Base-by-base conservation (phyloP, 2,329 filamentous ascomycete genomes). In the Botryotinia calthae region DNA sequence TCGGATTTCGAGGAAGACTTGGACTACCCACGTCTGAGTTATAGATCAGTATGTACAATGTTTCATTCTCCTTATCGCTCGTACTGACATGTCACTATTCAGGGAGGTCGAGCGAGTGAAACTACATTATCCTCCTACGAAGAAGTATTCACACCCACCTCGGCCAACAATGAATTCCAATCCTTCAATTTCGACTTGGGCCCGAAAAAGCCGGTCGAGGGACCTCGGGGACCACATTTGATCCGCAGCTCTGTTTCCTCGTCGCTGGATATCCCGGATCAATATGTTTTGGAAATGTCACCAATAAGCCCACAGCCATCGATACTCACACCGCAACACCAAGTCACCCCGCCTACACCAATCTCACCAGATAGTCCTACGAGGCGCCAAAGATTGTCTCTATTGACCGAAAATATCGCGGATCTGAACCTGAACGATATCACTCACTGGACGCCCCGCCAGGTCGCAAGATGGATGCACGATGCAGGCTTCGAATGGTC, bases 71-170 rank as follows among this genome's bases (percentile, higher is more conserved):
- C 76, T 79, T 67, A 12, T 54, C 64, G 62, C 70, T 72, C 28
- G 72, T 76, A 59, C 62, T 72, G 69, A 75, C 59, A 54, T 72
- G 14, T 73, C 51, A 70, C 48, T 46, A 63, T 58, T 34, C 78
- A 94, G 92, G 86, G 88, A 75, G 87, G 87, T 78, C 88, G 92
- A 79, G 89, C 89, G 74, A 97, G 93, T 84, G 89, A 95, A 80
- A 95, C 93, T 4, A 97, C 95, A 2, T 86, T 96, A 54, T 97
- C 94, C 10, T 95, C 93, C 1, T 94, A 92, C 79, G 94, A 97
- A 79, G 94, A 97, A 81, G 87, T 90, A 5, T 89, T 89, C 44
- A 97, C 95, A 40, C 95, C 95, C 28, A 87, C 89, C 75, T 91
- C 91, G 63, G 87, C 84, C 78, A 74, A 75, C 1, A 86, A 86